phyloP scores from a whole-genome alignment of 495 filamentous ascomycete species.

The Annulohypoxylon maeteangense region DNA sequence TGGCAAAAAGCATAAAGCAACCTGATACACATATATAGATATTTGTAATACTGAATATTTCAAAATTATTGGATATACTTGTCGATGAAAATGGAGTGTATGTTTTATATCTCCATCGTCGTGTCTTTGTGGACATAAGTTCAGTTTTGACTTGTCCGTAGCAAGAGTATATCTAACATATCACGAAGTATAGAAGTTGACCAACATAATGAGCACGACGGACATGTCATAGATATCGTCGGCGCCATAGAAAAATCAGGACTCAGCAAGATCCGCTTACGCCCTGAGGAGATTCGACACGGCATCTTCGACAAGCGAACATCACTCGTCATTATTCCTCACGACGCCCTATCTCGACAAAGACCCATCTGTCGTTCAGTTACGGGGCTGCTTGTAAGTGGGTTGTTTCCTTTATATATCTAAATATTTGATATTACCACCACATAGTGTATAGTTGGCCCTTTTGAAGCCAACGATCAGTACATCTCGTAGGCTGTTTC shows the following conservation, averaged over 20 bases:
- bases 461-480: not conserved
- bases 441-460: not conserved
- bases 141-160: not conserved
- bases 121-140: not conserved
- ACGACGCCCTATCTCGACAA: not conserved
- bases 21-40: slow-evolving; percentile 16
- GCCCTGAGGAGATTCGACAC: not conserved
- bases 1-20: slow-evolving; percentile 1
- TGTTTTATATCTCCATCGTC: not conserved
- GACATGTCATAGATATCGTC: not conserved
- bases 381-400: not conserved
- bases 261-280: too few relatives aligned
- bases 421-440: not conserved
- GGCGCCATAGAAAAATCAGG: not conserved
- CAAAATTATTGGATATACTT: not conserved
- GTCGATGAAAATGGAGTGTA: not conserved
- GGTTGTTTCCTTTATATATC: not conserved
- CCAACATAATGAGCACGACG: not conserved
- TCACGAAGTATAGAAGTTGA: too few relatives aligned
- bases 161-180: too few relatives aligned
- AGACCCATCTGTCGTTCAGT: not conserved
- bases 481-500: not conserved
- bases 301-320: not conserved
- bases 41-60: slow-evolving; percentile 14
- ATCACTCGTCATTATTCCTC: not conserved